These are phyloP conservation scores for Starmerella apicola DNA, from an alignment of 805 yeast species.

Conservation along the genomic window DNA sequence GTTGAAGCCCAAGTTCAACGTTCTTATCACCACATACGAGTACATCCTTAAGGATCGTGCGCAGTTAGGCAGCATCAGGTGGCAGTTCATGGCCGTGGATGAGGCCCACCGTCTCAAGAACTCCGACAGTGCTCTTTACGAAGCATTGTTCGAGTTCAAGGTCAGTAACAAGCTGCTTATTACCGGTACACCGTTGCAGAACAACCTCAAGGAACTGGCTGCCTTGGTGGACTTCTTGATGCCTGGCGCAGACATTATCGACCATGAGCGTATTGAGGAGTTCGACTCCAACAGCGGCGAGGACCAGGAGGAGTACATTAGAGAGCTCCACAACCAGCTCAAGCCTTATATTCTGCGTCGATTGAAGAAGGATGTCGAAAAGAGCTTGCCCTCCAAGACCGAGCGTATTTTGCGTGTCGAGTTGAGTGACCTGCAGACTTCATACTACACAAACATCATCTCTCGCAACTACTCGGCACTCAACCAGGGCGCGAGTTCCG, in stretches of 20 bases:
- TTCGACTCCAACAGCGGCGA: constrained; percentile 43
- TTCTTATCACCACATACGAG: constrained; percentile 90
- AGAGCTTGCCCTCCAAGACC: constrained; percentile 87
- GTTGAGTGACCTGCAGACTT: constrained; percentile 86
- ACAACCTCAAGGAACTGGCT: constrained; percentile 87
- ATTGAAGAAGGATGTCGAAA: constrained; percentile 93
- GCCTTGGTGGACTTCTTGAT: constrained; percentile 88
- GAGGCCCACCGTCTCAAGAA: constrained; percentile 96
- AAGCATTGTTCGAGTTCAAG: constrained; percentile 68
- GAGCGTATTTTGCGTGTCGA: constrained; percentile 93
- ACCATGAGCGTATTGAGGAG: constrained; percentile 74
- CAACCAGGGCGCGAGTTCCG: constrained; percentile 66
- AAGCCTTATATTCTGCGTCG: constrained; percentile 90
- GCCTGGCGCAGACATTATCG: constrained; percentile 88
- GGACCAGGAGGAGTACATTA: constrained; percentile 78
- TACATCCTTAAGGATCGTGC: constrained; percentile 80
- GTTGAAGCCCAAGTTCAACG: constrained; percentile 74
- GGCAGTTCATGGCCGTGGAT: constrained; percentile 97
- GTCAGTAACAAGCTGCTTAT: constrained; percentile 76
- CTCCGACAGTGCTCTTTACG: constrained; percentile 86
- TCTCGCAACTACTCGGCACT: constrained; percentile 87
- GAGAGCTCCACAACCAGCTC: constrained; percentile 67
- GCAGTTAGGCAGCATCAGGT: constrained; percentile 68
- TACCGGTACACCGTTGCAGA: constrained; percentile 97
- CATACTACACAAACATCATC: constrained; percentile 84